Conservation (phyloP, 108 stramenopile species). For the Skeletonema marinoi region DNA sequence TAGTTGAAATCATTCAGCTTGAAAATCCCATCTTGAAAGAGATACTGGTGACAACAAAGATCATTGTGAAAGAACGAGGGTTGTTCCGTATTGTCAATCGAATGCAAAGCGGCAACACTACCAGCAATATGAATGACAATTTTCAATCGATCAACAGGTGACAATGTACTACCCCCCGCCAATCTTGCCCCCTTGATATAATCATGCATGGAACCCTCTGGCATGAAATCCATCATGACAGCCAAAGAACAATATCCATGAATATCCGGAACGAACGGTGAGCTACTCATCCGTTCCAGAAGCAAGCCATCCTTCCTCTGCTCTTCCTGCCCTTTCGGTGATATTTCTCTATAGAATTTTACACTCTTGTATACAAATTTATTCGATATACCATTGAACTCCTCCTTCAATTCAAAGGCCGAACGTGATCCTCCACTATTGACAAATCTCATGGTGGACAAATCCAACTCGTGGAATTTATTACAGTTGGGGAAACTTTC, state of each 20-base stretch:
- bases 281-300: conserved; percentile 7
- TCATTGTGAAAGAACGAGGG: conserved; percentile 24
- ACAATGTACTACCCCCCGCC: background rate
- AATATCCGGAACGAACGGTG: background rate
- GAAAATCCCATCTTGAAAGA: conserved; percentile 59
- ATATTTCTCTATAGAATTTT: conserved; percentile 21
- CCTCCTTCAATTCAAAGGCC: conserved; percentile 32
- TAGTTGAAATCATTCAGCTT: conserved; percentile 64
- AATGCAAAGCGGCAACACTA: conserved; percentile 29
- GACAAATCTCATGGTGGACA: conserved; percentile 22
- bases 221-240: conserved; percentile 3
- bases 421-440: conserved; percentile 19
- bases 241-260: conserved; percentile 6
- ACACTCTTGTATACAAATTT: conserved; percentile 51
- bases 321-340: conserved; percentile 14
- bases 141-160: conserved; percentile 14
- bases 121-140: conserved; percentile 18
- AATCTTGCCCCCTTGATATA: conserved; percentile 43
- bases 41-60: conserved; percentile 33
- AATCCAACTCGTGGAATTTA: conserved; percentile 47
- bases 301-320: conserved; percentile 26
- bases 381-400: background rate
- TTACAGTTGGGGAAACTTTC: conserved; percentile 44
- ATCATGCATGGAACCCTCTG: conserved; percentile 26
- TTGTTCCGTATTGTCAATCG: conserved; percentile 14